These are phyloP conservation scores for Trametes villosa DNA, from an alignment of 768 basidiomycete species.

Conservation along the genomic window DNA sequence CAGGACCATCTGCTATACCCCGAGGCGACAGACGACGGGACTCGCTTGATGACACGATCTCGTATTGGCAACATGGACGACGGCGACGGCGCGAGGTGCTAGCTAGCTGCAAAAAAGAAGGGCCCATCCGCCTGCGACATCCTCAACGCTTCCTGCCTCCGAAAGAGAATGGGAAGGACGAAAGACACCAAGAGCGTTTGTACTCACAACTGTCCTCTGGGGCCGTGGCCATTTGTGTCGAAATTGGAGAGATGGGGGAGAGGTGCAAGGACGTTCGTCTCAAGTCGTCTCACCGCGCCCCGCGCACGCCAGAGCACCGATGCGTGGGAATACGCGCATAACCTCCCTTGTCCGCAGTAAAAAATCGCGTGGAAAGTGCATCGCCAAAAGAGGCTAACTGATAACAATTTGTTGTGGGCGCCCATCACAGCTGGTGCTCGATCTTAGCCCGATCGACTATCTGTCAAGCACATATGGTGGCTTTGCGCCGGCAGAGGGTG, in stretches of 20 bases:
- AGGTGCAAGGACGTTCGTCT: not conserved
- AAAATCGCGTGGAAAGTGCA: not conserved
- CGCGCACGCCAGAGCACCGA: too few relatives aligned
- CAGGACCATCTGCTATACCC: not conserved
- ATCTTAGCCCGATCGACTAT: conserved; percentile 1
- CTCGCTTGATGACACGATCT: not conserved
- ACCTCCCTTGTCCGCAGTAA: not conserved
- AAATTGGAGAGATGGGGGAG: not conserved
- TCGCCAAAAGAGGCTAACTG: conserved; percentile 18
- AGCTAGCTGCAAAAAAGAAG: conserved; percentile 68
- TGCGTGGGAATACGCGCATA: too few relatives aligned
- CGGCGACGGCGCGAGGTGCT: conserved; percentile 35
- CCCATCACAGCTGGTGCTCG: conserved; percentile 2
- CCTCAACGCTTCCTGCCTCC: conserved; percentile 27
- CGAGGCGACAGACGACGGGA: not conserved
- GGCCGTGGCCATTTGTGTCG: conserved; percentile 22
- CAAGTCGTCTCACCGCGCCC: too few relatives aligned
- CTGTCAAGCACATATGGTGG: not conserved
- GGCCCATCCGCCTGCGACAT: conserved; percentile 3
- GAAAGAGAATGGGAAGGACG: conserved; percentile 25
- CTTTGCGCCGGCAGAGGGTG: not conserved
- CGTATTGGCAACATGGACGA: not conserved
- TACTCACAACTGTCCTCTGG: conserved; percentile 29
- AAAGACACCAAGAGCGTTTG: conserved; percentile 1
- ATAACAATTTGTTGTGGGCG: conserved; percentile 20